Evolutionary conservation across 805 yeast genomes (phyloP).

Genomic region (Wickerhamomyces kurtzmanii): DNA sequence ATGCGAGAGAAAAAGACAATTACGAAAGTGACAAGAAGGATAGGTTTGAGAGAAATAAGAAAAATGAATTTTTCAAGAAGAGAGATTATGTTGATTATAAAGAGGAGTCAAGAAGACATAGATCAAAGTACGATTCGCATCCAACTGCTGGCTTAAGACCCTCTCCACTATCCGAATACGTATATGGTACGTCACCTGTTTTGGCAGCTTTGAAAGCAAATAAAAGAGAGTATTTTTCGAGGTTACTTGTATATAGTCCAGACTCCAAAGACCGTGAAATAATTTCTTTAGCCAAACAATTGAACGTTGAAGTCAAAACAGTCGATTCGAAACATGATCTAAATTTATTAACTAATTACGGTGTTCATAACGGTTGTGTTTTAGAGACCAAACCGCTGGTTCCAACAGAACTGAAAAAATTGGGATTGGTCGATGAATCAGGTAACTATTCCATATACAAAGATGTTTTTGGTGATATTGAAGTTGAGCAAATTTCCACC

Average conservation of each 20-base stretch:
- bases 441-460: conserved; percentile 12
- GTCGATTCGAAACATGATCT: conserved; percentile 33
- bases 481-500: conserved; percentile 9
- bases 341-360: conserved; percentile 51
- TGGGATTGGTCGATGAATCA: conserved; percentile 11
- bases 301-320: conserved; percentile 11
- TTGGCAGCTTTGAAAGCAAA: conserved; percentile 53
- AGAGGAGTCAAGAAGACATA: conserved; percentile 3
- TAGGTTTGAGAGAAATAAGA: conserved; percentile 11
- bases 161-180: conserved; percentile 52
- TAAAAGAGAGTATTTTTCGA: conserved; percentile 42
- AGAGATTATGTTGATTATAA: conserved; percentile 9
- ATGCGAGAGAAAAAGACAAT: conserved; percentile 39
- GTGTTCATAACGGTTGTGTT: conserved; percentile 76
- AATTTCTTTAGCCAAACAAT: conserved; percentile 31
- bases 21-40: too few species aligned
- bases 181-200: conserved; percentile 73
- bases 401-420: conserved; percentile 18
- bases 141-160: conserved; percentile 12
- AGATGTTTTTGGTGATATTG: conserved; percentile 17
- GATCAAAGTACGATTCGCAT: neutral
- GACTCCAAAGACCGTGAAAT: conserved; percentile 29
- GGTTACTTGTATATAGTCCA: conserved; percentile 36
- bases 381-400: conserved; percentile 51
- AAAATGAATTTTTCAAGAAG: conserved; percentile 12